Evolutionary conservation across 1,284 basidiomycete species (phyloP), one percentile per base, ranked within the genome.

Genomic region (Leccinum angustisporum): DNA sequence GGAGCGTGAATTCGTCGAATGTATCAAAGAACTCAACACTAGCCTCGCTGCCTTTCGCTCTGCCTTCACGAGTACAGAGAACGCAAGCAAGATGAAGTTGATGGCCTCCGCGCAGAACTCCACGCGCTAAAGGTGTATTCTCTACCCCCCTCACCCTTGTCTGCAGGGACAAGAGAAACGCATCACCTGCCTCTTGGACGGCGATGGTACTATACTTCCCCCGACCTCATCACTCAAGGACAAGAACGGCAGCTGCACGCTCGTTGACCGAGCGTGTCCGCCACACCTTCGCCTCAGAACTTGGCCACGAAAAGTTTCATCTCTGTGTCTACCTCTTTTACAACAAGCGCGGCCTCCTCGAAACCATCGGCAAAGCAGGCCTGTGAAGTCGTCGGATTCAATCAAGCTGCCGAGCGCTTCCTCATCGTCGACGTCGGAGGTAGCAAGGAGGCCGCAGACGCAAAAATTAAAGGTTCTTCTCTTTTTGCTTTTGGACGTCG

Each of bases 371-470:
- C 16, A 80, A 79, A 57, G 74, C 73, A 48, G 81, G 81, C 36
- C 71, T 78, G 54, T 61, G 68, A 14, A 67, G 74, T 86, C 57
- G 73, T 80, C 59, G 88, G 88, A 9, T 86, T 90, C 66, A 88
- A 88, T 72, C 83, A 86, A 71, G 82, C 86, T 9, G 77, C 81
- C 11, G 83, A 85, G 62, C 79, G 85, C 46, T 88, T 88, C 70
- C 72, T 82, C 69, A 87, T 92, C 72, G 79, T 87, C 56, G 90
- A 92, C 71, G 88, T 90, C 57, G 89, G 90, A 27, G 79, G 77
- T 59, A 86, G 81, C 58, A 91, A 91, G 76, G 89, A 92, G 74
- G 86, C 84, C 3, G 84, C 85, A 31, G 88, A 90, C 71, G 80
- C 84, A 51, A 92, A 92, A 76, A 83, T 92, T 69, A 86, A 85